phyloP scores from a whole-genome alignment of 495 filamentous ascomycete species.

The Barbatosphaeria neglecta region DNA sequence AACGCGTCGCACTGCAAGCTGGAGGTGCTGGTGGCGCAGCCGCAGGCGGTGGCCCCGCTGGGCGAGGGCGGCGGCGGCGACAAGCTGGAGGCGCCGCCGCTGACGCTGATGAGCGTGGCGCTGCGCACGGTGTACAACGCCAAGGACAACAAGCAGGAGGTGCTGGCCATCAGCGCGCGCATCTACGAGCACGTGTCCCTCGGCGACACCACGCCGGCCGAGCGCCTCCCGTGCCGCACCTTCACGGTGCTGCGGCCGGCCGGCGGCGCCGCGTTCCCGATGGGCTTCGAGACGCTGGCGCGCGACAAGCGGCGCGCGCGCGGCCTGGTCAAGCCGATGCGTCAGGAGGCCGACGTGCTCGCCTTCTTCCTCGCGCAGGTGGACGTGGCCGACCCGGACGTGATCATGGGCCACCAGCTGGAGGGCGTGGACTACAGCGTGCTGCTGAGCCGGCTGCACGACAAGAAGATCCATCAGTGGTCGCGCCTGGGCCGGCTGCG shows the following conservation, averaged over 20 bases:
- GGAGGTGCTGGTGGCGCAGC: constrained; percentile 70
- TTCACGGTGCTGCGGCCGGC: constrained; percentile 85
- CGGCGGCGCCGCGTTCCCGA: constrained; percentile 60
- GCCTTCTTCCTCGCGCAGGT: constrained; percentile 81
- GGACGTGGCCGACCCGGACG: constrained; percentile 81
- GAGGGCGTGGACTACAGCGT: constrained; percentile 95
- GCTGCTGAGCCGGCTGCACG: constrained; percentile 72
- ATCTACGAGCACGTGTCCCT: constrained; percentile 86
- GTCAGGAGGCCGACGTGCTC: constrained; percentile 69
- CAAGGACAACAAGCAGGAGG: constrained; percentile 94
- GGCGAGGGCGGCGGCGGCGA: constrained; percentile 67
- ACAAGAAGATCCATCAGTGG: constrained; percentile 87
- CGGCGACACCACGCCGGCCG: constrained; percentile 75
- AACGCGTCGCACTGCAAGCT: constrained; percentile 97
- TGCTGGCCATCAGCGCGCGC: constrained; percentile 76
- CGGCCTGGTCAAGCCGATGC: constrained; percentile 66
- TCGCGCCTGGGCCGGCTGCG: constrained; percentile 79
- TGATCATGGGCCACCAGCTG: constrained; percentile 86
- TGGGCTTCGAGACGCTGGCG: constrained; percentile 69
- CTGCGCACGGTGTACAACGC: constrained; percentile 79
- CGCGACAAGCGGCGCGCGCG: constrained; percentile 39
- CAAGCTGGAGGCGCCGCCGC: constrained; percentile 64
- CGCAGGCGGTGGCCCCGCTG: constrained; percentile 55
- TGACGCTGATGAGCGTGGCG: constrained; percentile 90
- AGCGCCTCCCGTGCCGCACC: constrained; percentile 76